Base-by-base conservation (phyloP, 495 filamentous ascomycete genomes). In the Pyrenopolyporus hunteri region DNA sequence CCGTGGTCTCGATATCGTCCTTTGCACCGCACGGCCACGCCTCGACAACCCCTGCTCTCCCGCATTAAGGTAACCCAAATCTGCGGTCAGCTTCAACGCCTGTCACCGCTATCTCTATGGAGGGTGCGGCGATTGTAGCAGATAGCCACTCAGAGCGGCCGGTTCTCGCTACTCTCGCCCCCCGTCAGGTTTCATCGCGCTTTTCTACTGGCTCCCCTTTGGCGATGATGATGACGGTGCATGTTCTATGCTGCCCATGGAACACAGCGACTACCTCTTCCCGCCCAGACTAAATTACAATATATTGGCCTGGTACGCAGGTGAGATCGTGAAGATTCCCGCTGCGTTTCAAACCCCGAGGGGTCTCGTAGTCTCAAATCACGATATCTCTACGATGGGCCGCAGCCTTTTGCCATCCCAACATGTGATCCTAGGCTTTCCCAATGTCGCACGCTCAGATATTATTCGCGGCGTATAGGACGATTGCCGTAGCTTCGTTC, bases 71-170 rank as follows among this genome's bases (percentile, higher is more conserved):
- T 51, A 57, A 60, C 62, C 62, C 51, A 56, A 55, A 60, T 57
- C 57, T 66, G 57, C 63, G 63, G 63, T 66, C 63, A 66, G 63
- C 63, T 52, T 42, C 19, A 20, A 61, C 47, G 44, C 45, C 35
- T 57, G 63, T 60, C 63, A 66, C 63, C 63, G 63, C 63, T 53
- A 31, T 40, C 42, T 53, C 52, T 52, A 53, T 17, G 25, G 31
- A 47, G 40, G 39, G 56, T 45, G 14, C 33, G 19, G 22, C 57
- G 40, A 35, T 32, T 48, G 55, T 50, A 45, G 26, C n/a, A 35
- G 37, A 28, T 25, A 42, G 33, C 63, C 57, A 66, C 14, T 66
- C 29, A 66, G 22, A 42, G 17, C 10, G 17, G 14, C 36, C 3
- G 22, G 5, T 22, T 48, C 13, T 32, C 20, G 39, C 33, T 60